Percentiles rank a stretch among this genome's conserved stretches.
Evolutionary conservation across 2,329 filamentous ascomycete species (phyloP).

Genomic region (Neurospora crassa): DNA sequence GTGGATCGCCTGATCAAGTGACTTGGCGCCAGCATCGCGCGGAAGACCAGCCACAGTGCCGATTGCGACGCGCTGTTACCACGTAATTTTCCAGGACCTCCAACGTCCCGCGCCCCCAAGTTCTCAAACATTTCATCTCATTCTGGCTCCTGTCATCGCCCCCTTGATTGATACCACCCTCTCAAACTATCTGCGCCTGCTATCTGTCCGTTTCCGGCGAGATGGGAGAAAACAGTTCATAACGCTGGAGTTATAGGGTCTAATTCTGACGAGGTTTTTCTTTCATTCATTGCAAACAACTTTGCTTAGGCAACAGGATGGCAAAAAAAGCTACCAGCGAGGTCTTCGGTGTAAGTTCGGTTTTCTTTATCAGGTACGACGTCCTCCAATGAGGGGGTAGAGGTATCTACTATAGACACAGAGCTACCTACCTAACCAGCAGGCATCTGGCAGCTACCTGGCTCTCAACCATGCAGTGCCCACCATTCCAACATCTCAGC

Average conservation of each 20-base stretch:
- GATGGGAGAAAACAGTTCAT: background rate
- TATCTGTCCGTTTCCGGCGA: background rate
- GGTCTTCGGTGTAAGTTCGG: background rate
- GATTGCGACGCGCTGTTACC: slow-evolving; percentile 10
- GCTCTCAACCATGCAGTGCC: background rate
- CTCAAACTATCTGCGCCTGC: background rate
- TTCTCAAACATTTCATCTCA: background rate
- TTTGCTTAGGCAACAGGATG: background rate
- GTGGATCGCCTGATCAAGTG: slow-evolving; percentile 14
- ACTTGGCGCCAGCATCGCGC: slow-evolving; percentile 19
- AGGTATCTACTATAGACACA: background rate
- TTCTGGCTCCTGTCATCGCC: background rate
- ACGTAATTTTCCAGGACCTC: slow-evolving; percentile 4
- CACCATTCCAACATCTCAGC: background rate
- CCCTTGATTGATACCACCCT: background rate
- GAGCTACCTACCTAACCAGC: background rate
- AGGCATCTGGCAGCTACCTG: background rate
- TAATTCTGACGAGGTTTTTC: background rate
- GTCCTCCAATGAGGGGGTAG: background rate
- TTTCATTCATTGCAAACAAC: background rate
- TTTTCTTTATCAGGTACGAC: background rate
- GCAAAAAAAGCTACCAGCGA: background rate
- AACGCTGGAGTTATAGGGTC: background rate
- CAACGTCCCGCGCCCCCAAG: background rate
- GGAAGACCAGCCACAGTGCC: slow-evolving; percentile 13